Evolutionary conservation across 352 stramenopile genomes (phyloP).

Genomic region (Pythium sp.): DNA sequence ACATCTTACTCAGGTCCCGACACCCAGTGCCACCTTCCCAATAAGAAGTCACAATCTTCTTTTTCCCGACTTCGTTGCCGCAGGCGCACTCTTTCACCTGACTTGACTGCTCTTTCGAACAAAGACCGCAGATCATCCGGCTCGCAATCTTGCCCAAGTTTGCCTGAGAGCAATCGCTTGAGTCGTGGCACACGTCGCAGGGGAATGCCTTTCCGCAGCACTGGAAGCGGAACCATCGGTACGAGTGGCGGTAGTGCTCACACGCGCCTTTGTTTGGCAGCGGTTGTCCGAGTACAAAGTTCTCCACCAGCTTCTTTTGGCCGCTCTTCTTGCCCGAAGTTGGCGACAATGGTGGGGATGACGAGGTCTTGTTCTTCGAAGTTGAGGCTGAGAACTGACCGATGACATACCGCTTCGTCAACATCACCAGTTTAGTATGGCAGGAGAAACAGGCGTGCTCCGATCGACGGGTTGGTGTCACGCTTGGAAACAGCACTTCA

Average conservation of each 20-base stretch:
- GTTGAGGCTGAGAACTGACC: conserved; percentile 15
- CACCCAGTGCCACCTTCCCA: conserved; percentile 82
- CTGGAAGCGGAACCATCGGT: conserved; percentile 84
- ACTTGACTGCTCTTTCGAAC: conserved; percentile 79
- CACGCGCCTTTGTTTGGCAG: conserved; percentile 69
- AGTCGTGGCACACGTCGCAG: conserved; percentile 80
- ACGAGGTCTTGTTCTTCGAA: conserved; percentile 17
- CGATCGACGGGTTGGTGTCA: conserved; percentile 46
- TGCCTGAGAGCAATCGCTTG: conserved; percentile 62
- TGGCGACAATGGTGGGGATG: conserved; percentile 1
- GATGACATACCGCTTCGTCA: conserved; percentile 56
- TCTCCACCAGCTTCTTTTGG: conserved; percentile 37
- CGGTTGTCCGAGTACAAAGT: conserved; percentile 62
- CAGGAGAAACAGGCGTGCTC: conserved; percentile 74
- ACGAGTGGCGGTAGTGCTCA: conserved; percentile 78
- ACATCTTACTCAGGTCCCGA: conserved; percentile 61
- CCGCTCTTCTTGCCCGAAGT: conserved; percentile 33
- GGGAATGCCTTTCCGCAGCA: conserved; percentile 81
- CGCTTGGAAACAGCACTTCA: conserved; percentile 58
- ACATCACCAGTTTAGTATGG: conserved; percentile 74
- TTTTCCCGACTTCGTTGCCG: conserved; percentile 61
- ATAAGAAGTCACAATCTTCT: conserved; percentile 44
- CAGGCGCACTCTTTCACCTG: conserved; percentile 72
- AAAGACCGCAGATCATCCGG: conserved; percentile 81
- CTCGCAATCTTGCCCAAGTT: conserved; percentile 77